Conservation (phyloP, 805 yeast genomes). For the Lachancea waltii region DNA sequence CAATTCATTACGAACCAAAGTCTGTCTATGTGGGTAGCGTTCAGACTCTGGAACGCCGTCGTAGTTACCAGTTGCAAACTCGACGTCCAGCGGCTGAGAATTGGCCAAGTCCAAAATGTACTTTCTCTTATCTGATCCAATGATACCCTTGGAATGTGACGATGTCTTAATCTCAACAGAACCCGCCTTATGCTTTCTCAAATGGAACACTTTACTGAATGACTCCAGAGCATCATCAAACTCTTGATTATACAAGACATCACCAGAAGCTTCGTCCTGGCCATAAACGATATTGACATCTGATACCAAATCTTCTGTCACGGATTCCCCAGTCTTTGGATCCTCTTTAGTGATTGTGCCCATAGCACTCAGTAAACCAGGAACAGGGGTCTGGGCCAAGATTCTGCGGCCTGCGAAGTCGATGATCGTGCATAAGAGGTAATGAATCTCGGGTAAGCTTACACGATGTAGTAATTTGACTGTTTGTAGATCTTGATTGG, state of each 20-base stretch:
- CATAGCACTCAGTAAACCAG: constrained; percentile 52
- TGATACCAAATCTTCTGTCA: constrained; percentile 31
- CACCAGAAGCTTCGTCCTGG: constrained; percentile 50
- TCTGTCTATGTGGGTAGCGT: constrained; percentile 79
- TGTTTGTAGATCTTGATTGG: constrained; percentile 71
- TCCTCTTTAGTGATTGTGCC: constrained; percentile 37
- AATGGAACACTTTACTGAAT: constrained; percentile 69
- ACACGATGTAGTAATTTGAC: constrained; percentile 61
- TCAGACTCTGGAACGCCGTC: constrained; percentile 35
- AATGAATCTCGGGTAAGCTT: constrained; percentile 56
- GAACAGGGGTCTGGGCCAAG: constrained; percentile 91
- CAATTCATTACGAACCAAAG: constrained; percentile 79
- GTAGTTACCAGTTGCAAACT: constrained; percentile 56
- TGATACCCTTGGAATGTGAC: constrained; percentile 75
- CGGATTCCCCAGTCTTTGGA: constrained; percentile 37
- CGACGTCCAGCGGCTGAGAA: constrained; percentile 77
- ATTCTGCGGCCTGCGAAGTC: constrained; percentile 87
- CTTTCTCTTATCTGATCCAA: constrained; percentile 77
- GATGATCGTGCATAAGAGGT: constrained; percentile 75
- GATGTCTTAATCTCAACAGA: constrained; percentile 54
- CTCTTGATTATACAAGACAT: constrained; percentile 43
- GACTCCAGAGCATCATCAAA: constrained; percentile 50
- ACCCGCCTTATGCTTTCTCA: constrained; percentile 59
- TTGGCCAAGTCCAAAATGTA: constrained; percentile 81
- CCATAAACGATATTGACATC: constrained; percentile 66